Conservation (phyloP, 2,329 filamentous ascomycete genomes). For the Zymoseptoria tritici region DNA sequence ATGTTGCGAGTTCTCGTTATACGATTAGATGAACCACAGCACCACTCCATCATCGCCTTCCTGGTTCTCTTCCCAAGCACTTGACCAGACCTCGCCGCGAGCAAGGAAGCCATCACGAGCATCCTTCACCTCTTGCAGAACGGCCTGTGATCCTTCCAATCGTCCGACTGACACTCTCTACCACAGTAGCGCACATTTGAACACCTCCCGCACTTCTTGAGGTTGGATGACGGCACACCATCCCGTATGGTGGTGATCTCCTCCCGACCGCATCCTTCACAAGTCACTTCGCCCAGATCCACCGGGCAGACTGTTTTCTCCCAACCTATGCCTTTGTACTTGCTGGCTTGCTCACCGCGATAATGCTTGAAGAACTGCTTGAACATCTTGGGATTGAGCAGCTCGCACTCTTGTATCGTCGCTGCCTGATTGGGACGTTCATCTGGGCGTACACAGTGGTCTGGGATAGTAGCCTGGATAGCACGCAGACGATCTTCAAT, state of each 20-base stretch:
- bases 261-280: constrained; percentile 3
- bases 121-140: constrained; percentile 1
- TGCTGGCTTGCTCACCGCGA: constrained; percentile 1
- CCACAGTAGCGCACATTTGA: constrained; percentile 7
- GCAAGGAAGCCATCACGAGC: too few relatives aligned
- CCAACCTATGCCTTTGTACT: constrained; percentile 2
- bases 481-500: constrained; percentile 1
- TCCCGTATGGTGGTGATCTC: not conserved
- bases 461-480: not conserved
- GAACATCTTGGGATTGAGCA: constrained; percentile 3
- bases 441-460: not conserved
- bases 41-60: not conserved
- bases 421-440: not conserved
- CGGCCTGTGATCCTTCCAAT: constrained; percentile 9
- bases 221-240: not conserved
- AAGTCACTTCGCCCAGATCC: not conserved
- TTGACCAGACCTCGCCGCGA: not conserved
- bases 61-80: not conserved
- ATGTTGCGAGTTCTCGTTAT: too few relatives aligned
- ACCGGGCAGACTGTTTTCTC: constrained; percentile 2
- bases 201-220: constrained; percentile 5
- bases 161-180: constrained; percentile 3
- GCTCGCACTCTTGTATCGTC: constrained; percentile 2
- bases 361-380: constrained; percentile 6
- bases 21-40: too few relatives aligned